Evolutionary conservation across 2,329 filamentous ascomycete genomes (phyloP).

Genomic region (Bimuria novae-zelandiae): DNA sequence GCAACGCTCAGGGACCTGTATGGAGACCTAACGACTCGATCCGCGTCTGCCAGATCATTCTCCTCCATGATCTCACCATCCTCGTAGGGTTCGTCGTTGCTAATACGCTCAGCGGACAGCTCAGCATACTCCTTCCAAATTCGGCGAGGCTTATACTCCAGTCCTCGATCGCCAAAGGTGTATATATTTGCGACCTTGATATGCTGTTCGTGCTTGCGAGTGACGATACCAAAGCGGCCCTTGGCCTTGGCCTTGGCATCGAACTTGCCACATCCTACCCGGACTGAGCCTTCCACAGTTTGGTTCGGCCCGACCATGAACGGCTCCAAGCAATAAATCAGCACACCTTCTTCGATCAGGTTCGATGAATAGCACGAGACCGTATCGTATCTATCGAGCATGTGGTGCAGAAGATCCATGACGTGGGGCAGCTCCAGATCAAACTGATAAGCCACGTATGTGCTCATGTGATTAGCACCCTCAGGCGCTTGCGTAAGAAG

Average conservation of each 20-base stretch:
- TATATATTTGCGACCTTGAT: conserved; percentile 11
- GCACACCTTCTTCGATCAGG: conserved; percentile 12
- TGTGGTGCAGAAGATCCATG: conserved; percentile 5
- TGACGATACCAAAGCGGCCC: conserved; percentile 17
- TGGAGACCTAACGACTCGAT: not conserved
- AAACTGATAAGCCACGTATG: conserved; percentile 7
- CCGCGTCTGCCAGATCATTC: not conserved
- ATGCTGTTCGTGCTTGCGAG: conserved; percentile 1
- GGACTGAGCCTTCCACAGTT: not conserved
- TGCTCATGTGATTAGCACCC: not conserved
- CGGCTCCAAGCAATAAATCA: conserved; percentile 17
- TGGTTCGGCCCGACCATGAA: conserved; percentile 6
- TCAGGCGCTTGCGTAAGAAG: not conserved
- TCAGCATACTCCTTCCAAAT: conserved; percentile 17
- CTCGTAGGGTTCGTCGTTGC: not conserved
- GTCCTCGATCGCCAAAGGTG: conserved; percentile 11
- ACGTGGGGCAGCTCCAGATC: conserved; percentile 9
- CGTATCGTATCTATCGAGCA: conserved; percentile 13
- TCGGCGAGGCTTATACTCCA: conserved; percentile 6
- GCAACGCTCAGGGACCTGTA: conserved; percentile 8
- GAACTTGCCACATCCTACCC: conserved; percentile 1
- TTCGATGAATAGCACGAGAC: conserved; percentile 12
- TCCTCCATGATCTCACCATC: not conserved
- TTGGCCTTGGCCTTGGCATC: conserved; percentile 10
- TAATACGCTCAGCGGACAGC: not conserved